Evolutionary conservation across 1,284 basidiomycete genomes (phyloP), one percentile per base, ranked within the genome.

Genomic region (Moesziomyces aphidis): DNA sequence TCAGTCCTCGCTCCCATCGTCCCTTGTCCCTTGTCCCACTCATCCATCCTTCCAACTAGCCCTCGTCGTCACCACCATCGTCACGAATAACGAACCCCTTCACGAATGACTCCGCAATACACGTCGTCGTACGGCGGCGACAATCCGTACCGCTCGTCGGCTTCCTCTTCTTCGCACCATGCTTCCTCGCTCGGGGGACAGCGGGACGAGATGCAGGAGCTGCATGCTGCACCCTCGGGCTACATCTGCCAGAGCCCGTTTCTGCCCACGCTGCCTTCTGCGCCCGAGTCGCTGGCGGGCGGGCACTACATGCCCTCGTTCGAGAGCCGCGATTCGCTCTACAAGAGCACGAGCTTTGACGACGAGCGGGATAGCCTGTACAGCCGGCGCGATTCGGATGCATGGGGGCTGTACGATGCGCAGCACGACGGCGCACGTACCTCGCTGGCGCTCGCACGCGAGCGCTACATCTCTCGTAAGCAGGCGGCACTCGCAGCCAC

Each of bases 381-480:
- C 55, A 57, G 55, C 1, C 55, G 39, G 21, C 53, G 68, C 43
- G 50, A 60, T 42, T 50, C 50, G 4, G 70, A 77, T 15, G 74
- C 66, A 2, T 73, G 70, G 71, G 63, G 61, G 4, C 44, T 73
- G 9, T 50, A 59, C 42, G 65, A 74, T 13, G 56, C 53, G 1
- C 59, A 53, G 48, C 57, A 55, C 56, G 24, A 34, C 4, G 59
- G 54, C 1, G 55, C 54, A 6, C 46, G 61, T 3, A 45, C 53
- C 17, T 73, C 70, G 13, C 49, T 73, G 3, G 61, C 70, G 1
- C 70, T 63, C 5, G 61, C 73, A 3, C 61, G 78, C 1, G 78
- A 80, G 0, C 74, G 78, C 4, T 80, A 76, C 55, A 63, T 80
- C 13, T 45, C 53, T 1, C 67, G 78, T 21, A 78, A 70, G 42